These are phyloP conservation scores for Rugosomyces carneus DNA, from an alignment of 1,284 basidiomycete species.

Conservation along the genomic window DNA sequence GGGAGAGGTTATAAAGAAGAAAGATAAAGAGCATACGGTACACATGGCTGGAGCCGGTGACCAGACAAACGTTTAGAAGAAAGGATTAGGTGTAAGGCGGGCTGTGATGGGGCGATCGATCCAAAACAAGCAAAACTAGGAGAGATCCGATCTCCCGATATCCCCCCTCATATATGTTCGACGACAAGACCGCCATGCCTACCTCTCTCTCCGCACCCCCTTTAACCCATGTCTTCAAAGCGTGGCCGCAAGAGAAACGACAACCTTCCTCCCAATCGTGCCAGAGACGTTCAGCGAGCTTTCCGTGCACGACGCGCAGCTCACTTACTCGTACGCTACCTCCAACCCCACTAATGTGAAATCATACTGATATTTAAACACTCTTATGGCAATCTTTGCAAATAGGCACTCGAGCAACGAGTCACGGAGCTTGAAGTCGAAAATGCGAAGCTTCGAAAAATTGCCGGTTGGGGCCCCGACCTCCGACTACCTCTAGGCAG, in stretches of 20 bases:
- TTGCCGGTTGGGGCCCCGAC: slow-evolving; percentile 72
- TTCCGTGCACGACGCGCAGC: slow-evolving; percentile 88
- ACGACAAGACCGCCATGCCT: slow-evolving; percentile 20
- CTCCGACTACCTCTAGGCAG: slow-evolving; percentile 66
- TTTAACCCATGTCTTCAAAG: slow-evolving; percentile 67
- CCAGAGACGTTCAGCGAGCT: slow-evolving; percentile 87
- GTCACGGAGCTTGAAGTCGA: slow-evolving; percentile 83
- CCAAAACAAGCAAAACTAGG: slow-evolving; percentile 13
- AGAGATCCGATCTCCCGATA: slow-evolving; percentile 21
- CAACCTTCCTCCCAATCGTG: slow-evolving; percentile 86
- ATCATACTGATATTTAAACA: slow-evolving; percentile 27
- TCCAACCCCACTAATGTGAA: slow-evolving; percentile 28
- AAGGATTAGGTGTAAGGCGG: neutral
- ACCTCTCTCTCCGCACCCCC: slow-evolving; percentile 22
- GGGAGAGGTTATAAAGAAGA: too few relatives aligned
- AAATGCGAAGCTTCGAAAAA: slow-evolving; percentile 71
- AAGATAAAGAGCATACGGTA: neutral
- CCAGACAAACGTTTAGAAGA: neutral
- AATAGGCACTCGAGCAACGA: slow-evolving; percentile 74
- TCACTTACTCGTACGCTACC: slow-evolving; percentile 64
- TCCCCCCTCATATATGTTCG: slow-evolving; percentile 33
- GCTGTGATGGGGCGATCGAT: slow-evolving; percentile 12
- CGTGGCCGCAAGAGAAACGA: slow-evolving; percentile 90
- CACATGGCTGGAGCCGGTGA: neutral
- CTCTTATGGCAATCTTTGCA: slow-evolving; percentile 21